Evolutionary conservation across 139 green algal species (phyloP).

Genomic region (Microglena sp.): DNA sequence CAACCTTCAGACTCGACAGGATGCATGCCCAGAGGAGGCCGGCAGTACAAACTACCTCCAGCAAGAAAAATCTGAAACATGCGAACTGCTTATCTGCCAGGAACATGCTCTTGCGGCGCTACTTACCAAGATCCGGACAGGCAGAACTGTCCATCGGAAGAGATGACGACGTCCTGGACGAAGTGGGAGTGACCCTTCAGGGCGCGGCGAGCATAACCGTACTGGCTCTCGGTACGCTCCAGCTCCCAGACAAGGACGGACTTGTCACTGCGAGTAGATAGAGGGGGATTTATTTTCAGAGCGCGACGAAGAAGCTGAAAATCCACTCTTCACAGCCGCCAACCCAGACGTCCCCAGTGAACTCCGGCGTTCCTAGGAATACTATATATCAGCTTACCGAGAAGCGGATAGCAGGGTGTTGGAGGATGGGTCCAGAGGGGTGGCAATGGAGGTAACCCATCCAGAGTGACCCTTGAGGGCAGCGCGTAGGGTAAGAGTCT

Average conservation of each 20-base stretch:
- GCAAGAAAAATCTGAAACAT: too few relatives aligned
- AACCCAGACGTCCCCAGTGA: too few relatives aligned
- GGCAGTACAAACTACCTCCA: too few relatives aligned
- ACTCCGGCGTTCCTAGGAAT: too few relatives aligned
- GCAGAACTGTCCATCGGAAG: conserved; percentile 92
- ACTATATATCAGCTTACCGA: too few relatives aligned
- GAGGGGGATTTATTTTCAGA: too few relatives aligned
- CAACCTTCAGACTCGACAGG: too few relatives aligned
- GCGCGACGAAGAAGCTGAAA: too few relatives aligned
- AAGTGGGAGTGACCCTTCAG: conserved; percentile 91
- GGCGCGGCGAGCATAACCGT: conserved; percentile 66
- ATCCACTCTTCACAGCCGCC: too few relatives aligned
- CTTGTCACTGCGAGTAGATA: conserved; percentile 77
- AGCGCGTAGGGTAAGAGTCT: conserved; percentile 69
- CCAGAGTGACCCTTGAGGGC: conserved; percentile 62
- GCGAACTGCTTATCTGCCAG: too few relatives aligned
- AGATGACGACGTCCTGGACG: conserved; percentile 98
- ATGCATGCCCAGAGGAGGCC: too few relatives aligned
- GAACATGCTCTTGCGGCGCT: too few relatives aligned
- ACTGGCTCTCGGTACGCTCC: conserved; percentile 64
- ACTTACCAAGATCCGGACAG: conserved; percentile 66
- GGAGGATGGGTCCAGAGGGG: conserved; percentile 85
- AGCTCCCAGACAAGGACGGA: conserved; percentile 92
- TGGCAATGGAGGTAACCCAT: conserved; percentile 88
- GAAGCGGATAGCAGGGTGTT: conserved; percentile 89